A percentile compares a stretch with the other conserved stretches of the same genome.
These are phyloP conservation scores for Coniochaeta prunicola DNA, from an alignment of 2,329 filamentous ascomycete species.

Conservation along the genomic window DNA sequence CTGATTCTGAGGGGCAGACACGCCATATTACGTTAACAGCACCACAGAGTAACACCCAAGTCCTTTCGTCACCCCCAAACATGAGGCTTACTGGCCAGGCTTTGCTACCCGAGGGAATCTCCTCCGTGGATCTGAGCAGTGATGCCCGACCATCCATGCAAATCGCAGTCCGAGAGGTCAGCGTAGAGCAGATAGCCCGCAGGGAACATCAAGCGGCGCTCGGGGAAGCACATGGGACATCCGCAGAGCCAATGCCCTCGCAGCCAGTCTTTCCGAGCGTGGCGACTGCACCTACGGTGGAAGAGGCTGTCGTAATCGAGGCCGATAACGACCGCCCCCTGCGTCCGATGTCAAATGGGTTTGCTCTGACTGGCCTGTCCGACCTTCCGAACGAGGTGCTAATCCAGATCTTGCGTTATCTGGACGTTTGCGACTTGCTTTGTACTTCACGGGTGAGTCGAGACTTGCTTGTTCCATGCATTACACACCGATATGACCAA, in stretches of 20 bases:
- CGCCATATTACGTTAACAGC: neutral
- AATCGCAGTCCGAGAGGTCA: slow-evolving; percentile 8
- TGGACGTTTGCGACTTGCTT: slow-evolving; percentile 51
- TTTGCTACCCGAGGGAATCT: neutral
- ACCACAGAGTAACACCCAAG: neutral
- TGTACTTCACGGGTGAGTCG: slow-evolving; percentile 44
- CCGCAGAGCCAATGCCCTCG: neutral
- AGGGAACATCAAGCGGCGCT: neutral
- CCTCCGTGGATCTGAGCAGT: slow-evolving; percentile 1
- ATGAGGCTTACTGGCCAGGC: neutral
- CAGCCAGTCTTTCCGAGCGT: neutral
- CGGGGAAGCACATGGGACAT: neutral
- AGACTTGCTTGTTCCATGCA: neutral
- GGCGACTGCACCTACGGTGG: neutral
- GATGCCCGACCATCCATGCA: slow-evolving; percentile 14
- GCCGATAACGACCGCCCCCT: neutral
- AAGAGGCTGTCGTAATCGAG: neutral
- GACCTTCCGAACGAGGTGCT: slow-evolving; percentile 50
- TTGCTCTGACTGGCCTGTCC: slow-evolving; percentile 18
- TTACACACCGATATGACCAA: neutral
- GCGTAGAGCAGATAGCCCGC: neutral
- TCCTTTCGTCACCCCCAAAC: neutral
- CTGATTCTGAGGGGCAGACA: neutral
- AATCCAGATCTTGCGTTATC: slow-evolving; percentile 45
- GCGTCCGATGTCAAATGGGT: neutral